Base-by-base conservation (phyloP, 805 yeast genomes). In the Candida succiphila region DNA sequence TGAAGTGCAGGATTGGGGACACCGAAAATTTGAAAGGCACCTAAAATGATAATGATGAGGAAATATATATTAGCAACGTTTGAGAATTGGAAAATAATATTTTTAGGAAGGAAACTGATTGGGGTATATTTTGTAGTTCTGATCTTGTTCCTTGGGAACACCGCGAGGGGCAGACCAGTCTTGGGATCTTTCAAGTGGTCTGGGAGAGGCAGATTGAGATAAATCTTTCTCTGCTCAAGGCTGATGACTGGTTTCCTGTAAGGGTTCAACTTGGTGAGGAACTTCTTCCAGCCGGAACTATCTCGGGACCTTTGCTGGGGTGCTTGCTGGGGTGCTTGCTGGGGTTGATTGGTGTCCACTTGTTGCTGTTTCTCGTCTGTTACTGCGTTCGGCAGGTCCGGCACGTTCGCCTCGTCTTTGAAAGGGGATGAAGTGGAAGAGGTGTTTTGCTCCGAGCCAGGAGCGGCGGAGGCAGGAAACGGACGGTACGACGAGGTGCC, bases 1-100 rank as follows among this genome's bases (percentile, higher is more conserved):
- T 82, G 79, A 47, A 82, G 60, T 2, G 75, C 89, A 1, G 92
- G 87, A 38, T 64, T 65, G 22, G 72, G 65, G 16, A 79, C 87
- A 30, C 94, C 94, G 51, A 82, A 82, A 30, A 82, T 72, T 40
- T 74, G 64, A 53, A 78, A 77, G 21, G 69, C 71, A 29, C 80
- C 79, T 41, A 75, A 52, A 22, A 75, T 71, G 37, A 69, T 67
- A 45, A 73, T 57, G 15, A 71, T 43, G 43, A 75, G 57, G 60
- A 75, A 75, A 49, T 75, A 75, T n/a, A 60, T 44, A 49, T 75
- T 75, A 34, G 82, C 82, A 37, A 73, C 67, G 44, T 75, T 75
- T 15, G 64, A 61, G 47, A 75, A 75, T 48, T 75, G 81, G 35
- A 61, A 60, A 21, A 63, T 40, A 25, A 75, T 47, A 44, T 75